These are phyloP conservation scores for Crassisporium funariophilum DNA, from an alignment of 768 basidiomycete genomes.

Conservation along the genomic window DNA sequence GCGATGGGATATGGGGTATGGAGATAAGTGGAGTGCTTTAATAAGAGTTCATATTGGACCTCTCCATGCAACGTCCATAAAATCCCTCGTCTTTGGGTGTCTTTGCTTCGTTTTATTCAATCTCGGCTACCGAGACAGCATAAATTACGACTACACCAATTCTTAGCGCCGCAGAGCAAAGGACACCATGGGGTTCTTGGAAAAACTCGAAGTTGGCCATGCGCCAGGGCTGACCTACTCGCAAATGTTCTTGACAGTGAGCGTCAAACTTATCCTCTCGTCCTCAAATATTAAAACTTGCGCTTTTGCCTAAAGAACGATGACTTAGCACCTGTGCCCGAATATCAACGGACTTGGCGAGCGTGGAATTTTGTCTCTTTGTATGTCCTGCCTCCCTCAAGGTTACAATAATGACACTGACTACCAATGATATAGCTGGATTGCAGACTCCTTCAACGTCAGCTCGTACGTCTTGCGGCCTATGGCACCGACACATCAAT, in stretches of 20 bases:
- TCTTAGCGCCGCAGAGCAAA: too few species aligned
- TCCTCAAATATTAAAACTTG: constrained; percentile 13
- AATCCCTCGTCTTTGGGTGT: too few species aligned
- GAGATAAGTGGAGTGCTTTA: too few species aligned
- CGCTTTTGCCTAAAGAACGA: constrained; percentile 54
- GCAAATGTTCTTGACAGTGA: constrained; percentile 60
- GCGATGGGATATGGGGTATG: too few species aligned
- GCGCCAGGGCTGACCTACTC: constrained; percentile 53
- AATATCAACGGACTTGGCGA: constrained; percentile 66
- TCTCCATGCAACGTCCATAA: too few species aligned
- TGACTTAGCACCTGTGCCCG: constrained; percentile 69
- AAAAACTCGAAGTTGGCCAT: constrained; percentile 54
- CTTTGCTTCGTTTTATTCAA: too few species aligned
- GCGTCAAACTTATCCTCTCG: constrained; percentile 12
- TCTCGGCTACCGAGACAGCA: too few species aligned
- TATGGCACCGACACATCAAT: neutral
- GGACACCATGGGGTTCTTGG: constrained; percentile 38
- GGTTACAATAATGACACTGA: neutral
- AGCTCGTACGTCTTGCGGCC: constrained; percentile 55
- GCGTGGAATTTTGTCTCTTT: constrained; percentile 67
- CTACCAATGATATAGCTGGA: constrained; percentile 52
- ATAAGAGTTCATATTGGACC: too few species aligned
- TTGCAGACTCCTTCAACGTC: constrained; percentile 80
- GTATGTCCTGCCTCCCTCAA: constrained; percentile 35
- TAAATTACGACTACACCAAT: too few species aligned